These are phyloP conservation scores for Dichomitus squalens DNA, from an alignment of 1,284 basidiomycete species.

Conservation along the genomic window DNA sequence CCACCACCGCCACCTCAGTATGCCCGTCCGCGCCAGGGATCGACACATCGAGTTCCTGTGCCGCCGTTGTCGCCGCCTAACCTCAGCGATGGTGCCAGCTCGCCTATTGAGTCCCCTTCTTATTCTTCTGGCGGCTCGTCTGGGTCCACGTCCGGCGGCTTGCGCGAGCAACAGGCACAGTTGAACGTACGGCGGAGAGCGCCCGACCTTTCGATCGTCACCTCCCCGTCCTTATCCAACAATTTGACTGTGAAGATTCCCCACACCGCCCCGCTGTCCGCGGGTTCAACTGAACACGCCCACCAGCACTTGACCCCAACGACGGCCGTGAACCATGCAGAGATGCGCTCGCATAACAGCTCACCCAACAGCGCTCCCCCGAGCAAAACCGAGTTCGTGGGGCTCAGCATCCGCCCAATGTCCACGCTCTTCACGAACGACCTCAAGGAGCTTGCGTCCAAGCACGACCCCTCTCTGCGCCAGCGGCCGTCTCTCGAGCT, in stretches of 20 bases:
- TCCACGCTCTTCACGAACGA: constrained; percentile 75
- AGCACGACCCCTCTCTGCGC: constrained; percentile 28
- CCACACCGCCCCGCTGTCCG: constrained; percentile 22
- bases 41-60: constrained; percentile 45
- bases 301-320: constrained; percentile 28
- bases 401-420: constrained; percentile 72
- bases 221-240: constrained; percentile 15
- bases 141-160: not conserved
- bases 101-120: constrained; percentile 23
- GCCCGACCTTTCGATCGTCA: constrained; percentile 35
- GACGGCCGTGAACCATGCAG: constrained; percentile 14
- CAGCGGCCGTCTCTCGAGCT: constrained; percentile 41
- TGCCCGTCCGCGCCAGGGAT: constrained; percentile 20
- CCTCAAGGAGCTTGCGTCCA: constrained; percentile 58
- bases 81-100: constrained; percentile 17
- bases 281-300: constrained; percentile 23
- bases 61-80: constrained; percentile 38
- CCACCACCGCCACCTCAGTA: constrained; percentile 16
- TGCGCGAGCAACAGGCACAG: constrained; percentile 24
- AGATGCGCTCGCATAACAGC: constrained; percentile 5
- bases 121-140: constrained; percentile 18
- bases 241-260: constrained; percentile 14
- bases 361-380: constrained; percentile 66
- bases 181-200: constrained; percentile 31
- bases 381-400: constrained; percentile 59